phyloP scores from a whole-genome alignment of 2,329 filamentous ascomycete genomes.

The Ilyonectria destructans region DNA sequence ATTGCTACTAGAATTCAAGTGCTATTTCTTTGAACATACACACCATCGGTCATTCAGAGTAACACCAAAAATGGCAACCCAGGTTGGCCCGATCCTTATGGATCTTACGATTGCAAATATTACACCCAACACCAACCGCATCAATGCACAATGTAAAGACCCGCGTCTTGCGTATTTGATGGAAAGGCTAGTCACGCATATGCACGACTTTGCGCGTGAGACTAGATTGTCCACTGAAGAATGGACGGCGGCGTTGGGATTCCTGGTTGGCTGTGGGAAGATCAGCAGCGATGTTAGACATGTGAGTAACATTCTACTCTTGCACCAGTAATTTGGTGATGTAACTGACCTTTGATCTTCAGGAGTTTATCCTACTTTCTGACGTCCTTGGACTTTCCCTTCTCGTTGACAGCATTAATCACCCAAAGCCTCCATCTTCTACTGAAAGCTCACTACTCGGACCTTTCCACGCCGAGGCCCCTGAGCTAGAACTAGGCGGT shows the following conservation, averaged over 20 bases:
- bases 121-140: slow-evolving; percentile 78
- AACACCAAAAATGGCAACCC: background rate
- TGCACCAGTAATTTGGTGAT: too few relatives aligned
- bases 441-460: slow-evolving; percentile 85
- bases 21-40: too few relatives aligned
- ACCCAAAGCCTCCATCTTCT: slow-evolving; percentile 77
- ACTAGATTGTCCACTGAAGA: slow-evolving; percentile 80
- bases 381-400: slow-evolving; percentile 83
- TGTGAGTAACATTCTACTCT: slow-evolving; percentile 53
- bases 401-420: slow-evolving; percentile 83
- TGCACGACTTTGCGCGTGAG: slow-evolving; percentile 85
- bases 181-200: slow-evolving; percentile 78
- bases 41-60: background rate
- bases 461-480: slow-evolving; percentile 83
- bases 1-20: too few relatives aligned
- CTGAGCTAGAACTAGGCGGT: slow-evolving; percentile 65
- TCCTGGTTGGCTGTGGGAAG: slow-evolving; percentile 75
- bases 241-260: slow-evolving; percentile 81
- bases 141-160: slow-evolving; percentile 78
- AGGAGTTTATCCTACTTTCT: slow-evolving; percentile 82
- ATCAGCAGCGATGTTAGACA: slow-evolving; percentile 79
- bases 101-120: slow-evolving; percentile 83
- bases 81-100: background rate
- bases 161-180: slow-evolving; percentile 78
- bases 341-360: slow-evolving; percentile 25